phyloP scores from a whole-genome alignment of 202 grass and related monocot species.

The Brachypodium distachyon region DNA sequence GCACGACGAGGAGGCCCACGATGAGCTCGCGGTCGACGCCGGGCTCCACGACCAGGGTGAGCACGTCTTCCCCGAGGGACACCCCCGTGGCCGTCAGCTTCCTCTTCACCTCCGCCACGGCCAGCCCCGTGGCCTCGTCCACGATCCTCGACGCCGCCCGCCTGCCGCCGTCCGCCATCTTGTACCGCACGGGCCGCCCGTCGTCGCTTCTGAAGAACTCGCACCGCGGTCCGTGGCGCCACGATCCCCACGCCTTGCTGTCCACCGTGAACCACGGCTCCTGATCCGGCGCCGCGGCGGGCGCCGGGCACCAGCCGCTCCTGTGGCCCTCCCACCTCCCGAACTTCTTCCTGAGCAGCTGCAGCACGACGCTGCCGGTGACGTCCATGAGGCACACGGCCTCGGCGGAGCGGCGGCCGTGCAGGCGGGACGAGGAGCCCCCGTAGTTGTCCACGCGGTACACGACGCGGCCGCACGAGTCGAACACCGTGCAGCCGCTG shows the following conservation, averaged over 20 bases:
- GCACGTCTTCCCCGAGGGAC: conserved; percentile 66
- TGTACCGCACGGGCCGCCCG: conserved; percentile 30
- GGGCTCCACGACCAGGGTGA: conserved; percentile 68
- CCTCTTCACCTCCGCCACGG: conserved; percentile 82
- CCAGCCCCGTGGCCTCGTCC: conserved; percentile 44
- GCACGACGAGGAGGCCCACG: conserved; percentile 69
- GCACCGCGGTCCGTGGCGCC: conserved; percentile 20
- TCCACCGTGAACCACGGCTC: conserved; percentile 61
- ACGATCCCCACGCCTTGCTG: conserved; percentile 26
- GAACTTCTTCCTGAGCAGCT: conserved; percentile 58
- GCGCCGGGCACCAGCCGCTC: conserved; percentile 20
- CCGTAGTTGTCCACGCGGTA: conserved; percentile 94
- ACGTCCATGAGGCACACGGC: conserved; percentile 85
- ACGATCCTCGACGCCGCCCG: conserved; percentile 38
- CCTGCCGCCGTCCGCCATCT: conserved; percentile 44
- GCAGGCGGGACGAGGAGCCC: no score
- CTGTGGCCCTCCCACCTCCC: conserved; percentile 66
- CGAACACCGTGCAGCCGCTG: conserved; percentile 77
- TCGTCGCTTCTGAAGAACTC: conserved; percentile 25
- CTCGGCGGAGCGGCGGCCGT: conserved; percentile 23
- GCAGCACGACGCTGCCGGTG: conserved; percentile 53
- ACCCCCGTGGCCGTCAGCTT: conserved; percentile 68
- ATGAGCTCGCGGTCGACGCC: conserved; percentile 63
- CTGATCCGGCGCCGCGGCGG: background rate
- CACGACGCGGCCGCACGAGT: conserved; percentile 56